Conservation (phyloP, 768 basidiomycete genomes). For the Termitomyces sp. region DNA sequence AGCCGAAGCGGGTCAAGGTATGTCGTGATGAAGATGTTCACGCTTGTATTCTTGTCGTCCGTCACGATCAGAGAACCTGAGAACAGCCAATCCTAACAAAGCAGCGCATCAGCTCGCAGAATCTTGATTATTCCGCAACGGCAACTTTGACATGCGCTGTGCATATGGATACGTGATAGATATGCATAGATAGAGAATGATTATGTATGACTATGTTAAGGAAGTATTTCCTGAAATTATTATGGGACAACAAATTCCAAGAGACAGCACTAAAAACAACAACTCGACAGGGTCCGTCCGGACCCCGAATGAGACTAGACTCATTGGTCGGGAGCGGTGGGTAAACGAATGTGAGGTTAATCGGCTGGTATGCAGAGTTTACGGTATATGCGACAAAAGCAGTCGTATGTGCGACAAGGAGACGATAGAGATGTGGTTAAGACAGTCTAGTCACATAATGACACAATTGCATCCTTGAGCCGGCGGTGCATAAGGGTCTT, state of each 20-base stretch:
- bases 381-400: constrained; percentile 18
- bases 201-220: constrained; percentile 7
- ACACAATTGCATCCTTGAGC: constrained; percentile 66
- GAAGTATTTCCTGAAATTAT: background rate
- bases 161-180: constrained; percentile 10
- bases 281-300: background rate
- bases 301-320: constrained; percentile 3
- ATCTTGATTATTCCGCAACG: constrained; percentile 2
- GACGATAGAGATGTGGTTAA: background rate
- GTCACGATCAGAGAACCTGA: constrained; percentile 14
- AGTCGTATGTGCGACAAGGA: background rate
- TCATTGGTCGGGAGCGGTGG: constrained; percentile 6
- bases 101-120: constrained; percentile 5
- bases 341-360: constrained; percentile 18
- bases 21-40: constrained; percentile 10
- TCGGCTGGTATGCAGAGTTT: constrained; percentile 12
- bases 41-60: constrained; percentile 9
- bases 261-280: constrained; percentile 3
- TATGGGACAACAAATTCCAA: background rate
- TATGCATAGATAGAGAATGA: constrained; percentile 2
- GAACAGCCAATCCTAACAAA: constrained; percentile 13
- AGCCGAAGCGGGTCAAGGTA: constrained; percentile 2
- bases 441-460: constrained; percentile 49
- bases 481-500: constrained; percentile 90
- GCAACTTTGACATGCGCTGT: constrained; percentile 7